Evolutionary conservation across 1,284 basidiomycete genomes (phyloP).

Genomic region (Fomitopsis betulina): DNA sequence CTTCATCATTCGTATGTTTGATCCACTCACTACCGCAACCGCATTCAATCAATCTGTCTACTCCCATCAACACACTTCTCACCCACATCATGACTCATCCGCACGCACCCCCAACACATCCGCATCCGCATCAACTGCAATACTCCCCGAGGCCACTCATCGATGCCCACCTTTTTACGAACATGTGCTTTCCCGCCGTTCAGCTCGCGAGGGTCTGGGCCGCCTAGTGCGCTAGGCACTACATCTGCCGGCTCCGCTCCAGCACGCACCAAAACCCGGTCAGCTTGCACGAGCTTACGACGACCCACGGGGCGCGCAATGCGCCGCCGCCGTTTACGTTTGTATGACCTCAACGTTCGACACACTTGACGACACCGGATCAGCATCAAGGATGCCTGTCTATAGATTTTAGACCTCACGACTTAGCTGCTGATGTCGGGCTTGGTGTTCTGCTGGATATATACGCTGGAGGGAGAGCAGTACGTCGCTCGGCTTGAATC

Average conservation of each 20-base stretch:
- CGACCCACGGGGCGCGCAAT: neutral
- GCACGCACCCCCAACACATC: neutral
- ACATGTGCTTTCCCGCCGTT: neutral
- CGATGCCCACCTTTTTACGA: neutral
- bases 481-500: neutral
- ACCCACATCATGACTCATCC: neutral
- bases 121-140: conserved; percentile 1
- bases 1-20: neutral
- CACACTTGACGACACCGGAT: neutral
- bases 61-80: neutral
- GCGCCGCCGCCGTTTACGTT: neutral
- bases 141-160: neutral
- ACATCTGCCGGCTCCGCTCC: neutral
- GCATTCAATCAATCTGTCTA: neutral
- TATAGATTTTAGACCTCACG: neutral
- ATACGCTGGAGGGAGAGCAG: neutral
- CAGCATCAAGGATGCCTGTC: neutral
- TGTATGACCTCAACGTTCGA: neutral
- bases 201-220: neutral
- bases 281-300: conserved; percentile 1
- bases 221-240: neutral
- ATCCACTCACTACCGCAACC: neutral
- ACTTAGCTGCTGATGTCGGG: neutral
- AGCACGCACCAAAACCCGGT: conserved; percentile 2
- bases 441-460: neutral